Conservation (phyloP, 768 basidiomycete species). For the Mycena venus region DNA sequence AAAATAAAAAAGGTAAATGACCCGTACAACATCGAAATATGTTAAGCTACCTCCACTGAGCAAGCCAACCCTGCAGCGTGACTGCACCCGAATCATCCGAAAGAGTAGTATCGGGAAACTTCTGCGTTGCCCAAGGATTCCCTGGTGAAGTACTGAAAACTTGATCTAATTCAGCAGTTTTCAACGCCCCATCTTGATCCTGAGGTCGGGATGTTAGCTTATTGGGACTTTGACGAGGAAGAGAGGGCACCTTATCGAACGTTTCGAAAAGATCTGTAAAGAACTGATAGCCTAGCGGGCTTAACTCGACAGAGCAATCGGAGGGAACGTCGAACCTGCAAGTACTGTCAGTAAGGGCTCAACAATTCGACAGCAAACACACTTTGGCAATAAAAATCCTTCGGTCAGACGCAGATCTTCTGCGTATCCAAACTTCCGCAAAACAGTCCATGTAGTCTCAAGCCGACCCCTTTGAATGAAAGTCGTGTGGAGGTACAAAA, state of each 20-base stretch:
- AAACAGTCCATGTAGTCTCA: slow-evolving; percentile 98
- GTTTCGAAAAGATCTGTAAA: slow-evolving; percentile 97
- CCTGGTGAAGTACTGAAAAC: slow-evolving; percentile 96
- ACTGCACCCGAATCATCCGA: slow-evolving; percentile 90
- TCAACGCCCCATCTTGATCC: slow-evolving; percentile 97
- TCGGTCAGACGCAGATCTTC: slow-evolving; percentile 94
- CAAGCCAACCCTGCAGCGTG: slow-evolving; percentile 97
- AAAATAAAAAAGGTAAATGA: slow-evolving; percentile 8
- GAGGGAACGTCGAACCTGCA: slow-evolving; percentile 90
- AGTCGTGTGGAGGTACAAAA: slow-evolving; percentile 93
- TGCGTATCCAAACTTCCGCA: slow-evolving; percentile 95
- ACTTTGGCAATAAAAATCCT: slow-evolving; percentile 91
- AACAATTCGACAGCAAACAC: slow-evolving; percentile 46
- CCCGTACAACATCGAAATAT: neutral
- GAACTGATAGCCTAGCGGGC: slow-evolving; percentile 95
- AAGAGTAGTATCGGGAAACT: slow-evolving; percentile 91
- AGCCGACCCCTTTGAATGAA: slow-evolving; percentile 96
- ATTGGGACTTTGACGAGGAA: neutral
- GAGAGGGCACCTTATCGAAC: slow-evolving; percentile 81
- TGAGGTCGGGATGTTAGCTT: slow-evolving; percentile 42
- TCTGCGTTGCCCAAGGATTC: slow-evolving; percentile 95
- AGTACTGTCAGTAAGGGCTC: slow-evolving; percentile 24
- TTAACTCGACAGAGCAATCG: slow-evolving; percentile 96
- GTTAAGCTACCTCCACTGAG: slow-evolving; percentile 89
- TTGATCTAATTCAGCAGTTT: slow-evolving; percentile 83